Evolutionary conservation across 2,329 filamentous ascomycete genomes (phyloP).

Genomic region (Alternaria panax): DNA sequence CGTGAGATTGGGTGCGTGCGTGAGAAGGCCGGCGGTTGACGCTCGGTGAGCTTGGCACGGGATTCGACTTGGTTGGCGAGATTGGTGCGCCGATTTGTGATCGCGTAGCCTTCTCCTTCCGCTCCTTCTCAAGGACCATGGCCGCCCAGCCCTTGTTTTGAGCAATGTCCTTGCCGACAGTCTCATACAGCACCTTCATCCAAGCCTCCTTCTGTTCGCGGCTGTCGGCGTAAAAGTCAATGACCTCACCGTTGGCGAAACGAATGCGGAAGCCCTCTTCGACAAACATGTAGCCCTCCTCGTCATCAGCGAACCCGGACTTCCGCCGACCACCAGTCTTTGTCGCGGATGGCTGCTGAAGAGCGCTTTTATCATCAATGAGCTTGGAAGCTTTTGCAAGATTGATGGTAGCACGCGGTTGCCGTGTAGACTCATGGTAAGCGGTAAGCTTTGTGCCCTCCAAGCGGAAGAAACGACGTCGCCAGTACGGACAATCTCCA

Average conservation of each 20-base stretch:
- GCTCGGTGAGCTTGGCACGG: constrained; percentile 22
- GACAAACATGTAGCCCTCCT: constrained; percentile 99
- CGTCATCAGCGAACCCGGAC: constrained; percentile 95
- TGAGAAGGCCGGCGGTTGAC: constrained; percentile 29
- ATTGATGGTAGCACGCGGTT: constrained; percentile 96
- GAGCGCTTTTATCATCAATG: constrained; percentile 86
- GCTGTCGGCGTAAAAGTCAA: constrained; percentile 97
- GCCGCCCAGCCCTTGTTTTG: constrained; percentile 67
- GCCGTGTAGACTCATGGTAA: constrained; percentile 92
- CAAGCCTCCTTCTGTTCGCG: constrained; percentile 88
- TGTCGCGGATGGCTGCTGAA: constrained; percentile 80
- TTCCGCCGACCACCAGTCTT: constrained; percentile 82
- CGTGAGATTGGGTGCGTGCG: constrained; percentile 44
- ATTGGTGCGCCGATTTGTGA: constrained; percentile 31
- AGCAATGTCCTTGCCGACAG: constrained; percentile 64
- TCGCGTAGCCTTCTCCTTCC: constrained; percentile 40
- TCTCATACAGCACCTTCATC: constrained; percentile 86
- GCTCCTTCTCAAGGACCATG: constrained; percentile 61
- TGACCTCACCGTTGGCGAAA: constrained; percentile 97
- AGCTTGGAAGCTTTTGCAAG: constrained; percentile 89
- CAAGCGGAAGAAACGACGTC: constrained; percentile 95
- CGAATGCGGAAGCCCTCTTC: constrained; percentile 99
- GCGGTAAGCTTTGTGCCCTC: constrained; percentile 90
- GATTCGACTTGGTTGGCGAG: constrained; percentile 26
- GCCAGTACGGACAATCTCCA: constrained; percentile 99